Conservation (phyloP, 768 basidiomycete genomes). For the Termitomyces sp. region DNA sequence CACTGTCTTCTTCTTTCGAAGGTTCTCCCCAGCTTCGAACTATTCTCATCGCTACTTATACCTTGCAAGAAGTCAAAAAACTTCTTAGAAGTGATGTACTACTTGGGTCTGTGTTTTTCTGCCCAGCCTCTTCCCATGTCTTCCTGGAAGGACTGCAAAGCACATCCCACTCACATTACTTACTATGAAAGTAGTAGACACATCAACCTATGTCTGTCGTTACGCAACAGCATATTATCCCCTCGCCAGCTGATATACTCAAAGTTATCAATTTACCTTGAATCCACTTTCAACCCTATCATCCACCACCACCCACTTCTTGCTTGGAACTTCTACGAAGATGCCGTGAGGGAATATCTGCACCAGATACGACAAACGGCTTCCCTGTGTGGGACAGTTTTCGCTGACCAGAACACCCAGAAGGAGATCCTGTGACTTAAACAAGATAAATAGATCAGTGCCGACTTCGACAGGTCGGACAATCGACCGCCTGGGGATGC, state of each 20-base stretch:
- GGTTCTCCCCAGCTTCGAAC: neutral
- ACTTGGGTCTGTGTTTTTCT: no score
- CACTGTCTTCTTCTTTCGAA: neutral
- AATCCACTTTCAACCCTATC: neutral
- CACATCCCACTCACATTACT: neutral
- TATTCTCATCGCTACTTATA: neutral
- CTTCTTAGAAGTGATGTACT: neutral
- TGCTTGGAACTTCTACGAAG: neutral
- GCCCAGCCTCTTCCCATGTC: no score
- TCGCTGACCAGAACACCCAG: neutral
- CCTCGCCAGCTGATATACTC: neutral
- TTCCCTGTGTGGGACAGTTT: neutral
- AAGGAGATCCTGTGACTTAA: neutral
- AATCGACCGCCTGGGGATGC: neutral
- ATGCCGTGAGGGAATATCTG: neutral
- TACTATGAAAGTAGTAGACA: neutral
- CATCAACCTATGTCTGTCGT: neutral
- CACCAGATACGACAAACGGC: neutral
- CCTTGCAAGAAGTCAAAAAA: neutral
- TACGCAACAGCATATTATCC: neutral
- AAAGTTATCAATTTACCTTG: neutral
- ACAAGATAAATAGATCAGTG: neutral
- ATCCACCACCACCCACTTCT: neutral
- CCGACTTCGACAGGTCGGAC: neutral
- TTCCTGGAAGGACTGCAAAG: neutral